A percentile compares a stretch with the other conserved stretches of the same genome.
Evolutionary conservation across 768 basidiomycete species (phyloP).

Genomic region (Lactarius indigo): DNA sequence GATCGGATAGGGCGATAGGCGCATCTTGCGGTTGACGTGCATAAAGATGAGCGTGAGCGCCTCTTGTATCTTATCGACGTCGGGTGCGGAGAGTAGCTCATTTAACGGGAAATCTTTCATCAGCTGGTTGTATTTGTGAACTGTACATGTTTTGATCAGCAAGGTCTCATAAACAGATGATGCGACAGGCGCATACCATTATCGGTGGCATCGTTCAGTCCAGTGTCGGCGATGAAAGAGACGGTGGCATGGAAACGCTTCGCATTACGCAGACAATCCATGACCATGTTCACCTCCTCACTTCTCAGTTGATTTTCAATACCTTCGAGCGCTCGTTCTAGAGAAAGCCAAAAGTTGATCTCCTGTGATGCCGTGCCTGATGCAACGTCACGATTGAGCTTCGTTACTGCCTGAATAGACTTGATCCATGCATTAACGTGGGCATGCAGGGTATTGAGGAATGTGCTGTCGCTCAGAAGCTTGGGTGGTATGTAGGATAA

Average conservation of each 20-base stretch:
- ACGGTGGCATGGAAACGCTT: conserved; percentile 97
- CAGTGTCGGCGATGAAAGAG: conserved; percentile 97
- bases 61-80: conserved; percentile 93
- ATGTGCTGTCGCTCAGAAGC: conserved; percentile 79
- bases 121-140: conserved; percentile 96
- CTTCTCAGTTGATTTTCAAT: conserved; percentile 90
- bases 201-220: conserved; percentile 90
- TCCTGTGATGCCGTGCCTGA: conserved; percentile 97
- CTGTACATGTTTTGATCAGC: conserved; percentile 37
- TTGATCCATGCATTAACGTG: conserved; percentile 99
- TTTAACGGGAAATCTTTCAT: conserved; percentile 99
- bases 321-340: conserved; percentile 89
- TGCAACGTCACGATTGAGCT: conserved; percentile 88
- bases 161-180: neutral
- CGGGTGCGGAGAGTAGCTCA: conserved; percentile 93
- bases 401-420: conserved; percentile 94
- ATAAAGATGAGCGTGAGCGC: conserved; percentile 82
- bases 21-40: conserved; percentile 94
- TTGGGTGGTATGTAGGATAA: conserved; percentile 71
- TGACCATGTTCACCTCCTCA: conserved; percentile 89
- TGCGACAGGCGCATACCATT: conserved; percentile 48
- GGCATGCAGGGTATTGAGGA: conserved; percentile 88
- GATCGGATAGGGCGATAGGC: conserved; percentile 94
- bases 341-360: conserved; percentile 97
- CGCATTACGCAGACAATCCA: conserved; percentile 92